Conservation (phyloP, 179 eudicot genomes). For the Drosera spatulata region DNA sequence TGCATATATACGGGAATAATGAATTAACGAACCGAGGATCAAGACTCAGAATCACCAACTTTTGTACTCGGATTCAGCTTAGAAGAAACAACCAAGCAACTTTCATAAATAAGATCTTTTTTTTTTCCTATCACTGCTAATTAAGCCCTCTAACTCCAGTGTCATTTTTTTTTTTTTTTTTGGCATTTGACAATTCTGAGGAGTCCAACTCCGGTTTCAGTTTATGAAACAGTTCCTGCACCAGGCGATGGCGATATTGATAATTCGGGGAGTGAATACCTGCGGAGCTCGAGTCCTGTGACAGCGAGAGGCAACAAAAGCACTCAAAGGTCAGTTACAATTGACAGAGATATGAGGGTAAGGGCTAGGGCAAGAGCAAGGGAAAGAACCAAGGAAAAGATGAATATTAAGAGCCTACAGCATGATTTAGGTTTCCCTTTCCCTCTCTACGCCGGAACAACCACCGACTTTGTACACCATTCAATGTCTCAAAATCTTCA, state of each 20-base stretch:
- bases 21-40: too few species aligned
- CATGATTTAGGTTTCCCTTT: not conserved
- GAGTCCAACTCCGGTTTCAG: not conserved
- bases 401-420: slow-evolving; percentile 9
- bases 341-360: slow-evolving; percentile 3
- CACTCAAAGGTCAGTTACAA: not conserved
- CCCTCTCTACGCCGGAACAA: not conserved
- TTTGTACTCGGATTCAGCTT: too few species aligned
- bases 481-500: not conserved
- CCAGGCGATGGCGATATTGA: not conserved
- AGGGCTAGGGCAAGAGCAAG: slow-evolving; percentile 34
- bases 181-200: not conserved
- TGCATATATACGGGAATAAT: too few species aligned
- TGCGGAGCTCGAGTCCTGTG: not conserved
- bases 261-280: not conserved
- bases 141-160: too few species aligned
- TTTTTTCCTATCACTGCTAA: too few species aligned
- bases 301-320: not conserved
- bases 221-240: not conserved
- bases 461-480: not conserved
- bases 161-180: too few species aligned
- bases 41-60: too few species aligned
- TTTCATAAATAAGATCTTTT: too few species aligned
- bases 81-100: too few species aligned
- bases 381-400: slow-evolving; percentile 30